Percentiles rank a stretch among this genome's conserved stretches.
phyloP scores from a whole-genome alignment of 2,329 filamentous ascomycete species.

The Colletotrichum falcatum region DNA sequence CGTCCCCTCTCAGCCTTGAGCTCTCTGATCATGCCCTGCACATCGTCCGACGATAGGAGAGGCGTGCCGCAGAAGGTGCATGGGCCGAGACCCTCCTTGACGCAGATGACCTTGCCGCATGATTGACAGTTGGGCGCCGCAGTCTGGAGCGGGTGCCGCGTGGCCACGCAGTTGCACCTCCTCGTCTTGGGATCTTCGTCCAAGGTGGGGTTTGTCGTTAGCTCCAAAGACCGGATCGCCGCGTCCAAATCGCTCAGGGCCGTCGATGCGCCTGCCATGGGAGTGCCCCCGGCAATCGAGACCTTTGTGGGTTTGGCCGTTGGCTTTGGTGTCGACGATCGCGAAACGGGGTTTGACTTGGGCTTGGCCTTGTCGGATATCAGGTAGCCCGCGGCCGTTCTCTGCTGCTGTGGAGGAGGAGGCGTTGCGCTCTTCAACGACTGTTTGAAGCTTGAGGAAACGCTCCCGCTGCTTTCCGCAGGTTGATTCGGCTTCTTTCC shows the following conservation, averaged over 20 bases:
- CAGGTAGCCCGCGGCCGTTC: slow-evolving; percentile 80
- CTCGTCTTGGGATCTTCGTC: slow-evolving; percentile 67
- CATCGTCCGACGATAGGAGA: slow-evolving; percentile 77
- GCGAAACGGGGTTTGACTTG: slow-evolving; percentile 63
- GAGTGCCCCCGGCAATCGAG: slow-evolving; percentile 79
- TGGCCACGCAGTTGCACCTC: slow-evolving; percentile 89
- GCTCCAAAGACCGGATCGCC: slow-evolving; percentile 88
- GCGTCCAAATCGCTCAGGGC: slow-evolving; percentile 78
- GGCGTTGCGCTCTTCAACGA: slow-evolving; percentile 41
- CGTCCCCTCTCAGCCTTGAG: slow-evolving; percentile 87
- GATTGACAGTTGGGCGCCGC: slow-evolving; percentile 92
- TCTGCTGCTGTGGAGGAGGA: slow-evolving; percentile 53
- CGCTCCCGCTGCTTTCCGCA: slow-evolving; percentile 52
- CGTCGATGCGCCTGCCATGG: slow-evolving; percentile 85
- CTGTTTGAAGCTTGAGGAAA: slow-evolving; percentile 52
- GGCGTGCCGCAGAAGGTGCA: slow-evolving; percentile 90
- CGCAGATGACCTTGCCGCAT: slow-evolving; percentile 95
- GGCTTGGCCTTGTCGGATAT: slow-evolving; percentile 81
- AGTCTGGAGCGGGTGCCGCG: slow-evolving; percentile 87
- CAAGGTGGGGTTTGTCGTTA: slow-evolving; percentile 88
- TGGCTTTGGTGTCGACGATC: slow-evolving; percentile 67
- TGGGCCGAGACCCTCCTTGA: slow-evolving; percentile 92
- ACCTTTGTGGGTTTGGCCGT: slow-evolving; percentile 66
- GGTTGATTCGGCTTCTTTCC: slow-evolving; percentile 59
- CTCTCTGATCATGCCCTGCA: slow-evolving; percentile 87